A percentile compares a stretch with the other conserved stretches of the same genome.
Conservation (phyloP, 352 stramenopile genomes). For the Blastocystis sp. region DNA sequence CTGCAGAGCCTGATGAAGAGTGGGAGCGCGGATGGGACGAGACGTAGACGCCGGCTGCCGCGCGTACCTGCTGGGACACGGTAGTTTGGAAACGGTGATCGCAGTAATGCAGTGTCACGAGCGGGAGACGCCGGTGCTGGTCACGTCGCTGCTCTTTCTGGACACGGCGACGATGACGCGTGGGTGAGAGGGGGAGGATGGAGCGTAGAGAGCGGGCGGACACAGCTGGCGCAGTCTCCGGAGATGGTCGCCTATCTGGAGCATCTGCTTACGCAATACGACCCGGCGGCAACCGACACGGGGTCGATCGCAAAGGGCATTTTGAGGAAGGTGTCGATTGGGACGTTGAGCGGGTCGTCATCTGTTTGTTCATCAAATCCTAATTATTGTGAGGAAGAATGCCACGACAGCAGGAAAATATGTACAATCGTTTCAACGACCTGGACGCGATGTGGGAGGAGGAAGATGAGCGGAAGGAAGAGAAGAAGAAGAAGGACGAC, state of each 20-base stretch:
- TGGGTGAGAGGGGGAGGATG: not conserved
- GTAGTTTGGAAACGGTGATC: not conserved
- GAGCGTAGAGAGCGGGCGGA: not conserved
- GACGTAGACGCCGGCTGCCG: not conserved
- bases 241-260: not conserved
- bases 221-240: not conserved
- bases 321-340: too few relatives aligned
- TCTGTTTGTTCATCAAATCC: too few relatives aligned
- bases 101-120: not conserved
- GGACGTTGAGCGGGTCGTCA: too few relatives aligned
- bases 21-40: not conserved
- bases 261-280: not conserved
- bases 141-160: not conserved
- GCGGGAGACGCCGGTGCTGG: not conserved
- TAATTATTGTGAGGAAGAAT: not conserved
- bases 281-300: not conserved
- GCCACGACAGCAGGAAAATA: not conserved
- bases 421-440: not conserved
- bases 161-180: not conserved
- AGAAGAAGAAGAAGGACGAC: not conserved
- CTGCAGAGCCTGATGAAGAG: not conserved
- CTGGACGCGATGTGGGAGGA: constrained; percentile 34
- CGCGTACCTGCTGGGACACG: not conserved
- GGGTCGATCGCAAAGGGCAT: too few relatives aligned
- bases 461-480: constrained; percentile 11